Base-by-base conservation (phyloP, 2,329 filamentous ascomycete species). In the Dactylellina drechsleri region DNA sequence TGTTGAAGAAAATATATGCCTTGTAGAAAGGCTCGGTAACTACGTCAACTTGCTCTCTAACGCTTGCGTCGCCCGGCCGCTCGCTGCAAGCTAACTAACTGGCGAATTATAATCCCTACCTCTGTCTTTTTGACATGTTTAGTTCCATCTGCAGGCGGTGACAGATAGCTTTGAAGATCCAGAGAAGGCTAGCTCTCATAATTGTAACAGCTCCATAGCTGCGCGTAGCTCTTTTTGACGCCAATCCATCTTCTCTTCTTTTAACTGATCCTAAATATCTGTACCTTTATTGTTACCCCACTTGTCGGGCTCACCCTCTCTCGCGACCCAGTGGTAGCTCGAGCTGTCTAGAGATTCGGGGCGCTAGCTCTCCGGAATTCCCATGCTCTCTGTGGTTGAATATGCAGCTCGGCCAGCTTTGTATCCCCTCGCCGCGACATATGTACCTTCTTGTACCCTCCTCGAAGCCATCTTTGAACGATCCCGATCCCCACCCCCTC, bases 401-500 rank as follows among this genome's bases (percentile, higher is more conserved):
- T 57, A 56, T 70, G 66, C 66, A 70, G 49, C 57, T 43, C 66
- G 66, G 66, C 66, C 66, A 70, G 66, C 49, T 13, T 56, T 57
- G 49, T 57, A 61, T 31, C 53, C 31, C 23, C 66, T 57, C 41
- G 45, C 66, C 66, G 66, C 57, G 66, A 70, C 66, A 62, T 28
- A 70, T 62, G 66, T 70, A 70, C 66, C 66, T 41, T 43, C 50
- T 45, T 53, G 66, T 70, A 70, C 66, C 52, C 66, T 57, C 31
- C 31, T 36, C 31, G 31, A 36, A 5, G 31, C 5, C 31, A 36
- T 59, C 23, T 50, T 50, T 54, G 54, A 52, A 41, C 23, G 36
- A 53, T 61, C 56, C 36, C 20, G 13, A 1, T 36, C 12, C 26
- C 57, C 31, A 57, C 40, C 36, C 36, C 57, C 45, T 10, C 31